Evolutionary conservation across 106 monocot species (phyloP).

Genomic region (Dendrobium officinale): DNA sequence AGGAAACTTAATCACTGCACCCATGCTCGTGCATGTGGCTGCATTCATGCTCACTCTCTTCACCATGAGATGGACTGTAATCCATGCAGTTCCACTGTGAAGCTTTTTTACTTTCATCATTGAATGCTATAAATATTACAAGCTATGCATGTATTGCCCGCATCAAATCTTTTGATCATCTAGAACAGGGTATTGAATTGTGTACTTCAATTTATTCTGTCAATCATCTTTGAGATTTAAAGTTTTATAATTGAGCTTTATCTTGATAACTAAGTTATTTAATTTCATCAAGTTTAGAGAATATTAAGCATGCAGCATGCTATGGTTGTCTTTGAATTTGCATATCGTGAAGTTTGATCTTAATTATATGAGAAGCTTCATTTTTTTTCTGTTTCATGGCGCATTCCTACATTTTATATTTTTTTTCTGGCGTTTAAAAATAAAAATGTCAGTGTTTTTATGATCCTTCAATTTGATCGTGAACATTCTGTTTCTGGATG

Average conservation of each 20-base stretch:
- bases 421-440: background rate
- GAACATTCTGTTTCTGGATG: background rate
- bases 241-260: background rate
- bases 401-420: background rate
- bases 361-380: background rate
- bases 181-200: background rate
- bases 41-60: too few species aligned
- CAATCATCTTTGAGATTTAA: background rate
- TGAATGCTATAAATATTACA: background rate
- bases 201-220: background rate
- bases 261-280: constrained; percentile 1
- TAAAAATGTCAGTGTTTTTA: background rate
- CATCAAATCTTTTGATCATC: background rate
- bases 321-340: background rate
- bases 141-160: background rate
- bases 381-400: background rate
- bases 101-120: background rate
- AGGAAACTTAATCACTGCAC: background rate
- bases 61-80: background rate
- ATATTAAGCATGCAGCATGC: background rate
- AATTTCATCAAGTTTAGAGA: constrained; percentile 2
- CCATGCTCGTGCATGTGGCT: too few species aligned
- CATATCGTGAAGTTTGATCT: too few species aligned
- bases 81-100: background rate
- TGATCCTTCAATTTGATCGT: background rate